Evolutionary conservation across 192 early-diverging fungal genomes (phyloP), one percentile per base, ranked within the genome.

Genomic region (Backusella circina): DNA sequence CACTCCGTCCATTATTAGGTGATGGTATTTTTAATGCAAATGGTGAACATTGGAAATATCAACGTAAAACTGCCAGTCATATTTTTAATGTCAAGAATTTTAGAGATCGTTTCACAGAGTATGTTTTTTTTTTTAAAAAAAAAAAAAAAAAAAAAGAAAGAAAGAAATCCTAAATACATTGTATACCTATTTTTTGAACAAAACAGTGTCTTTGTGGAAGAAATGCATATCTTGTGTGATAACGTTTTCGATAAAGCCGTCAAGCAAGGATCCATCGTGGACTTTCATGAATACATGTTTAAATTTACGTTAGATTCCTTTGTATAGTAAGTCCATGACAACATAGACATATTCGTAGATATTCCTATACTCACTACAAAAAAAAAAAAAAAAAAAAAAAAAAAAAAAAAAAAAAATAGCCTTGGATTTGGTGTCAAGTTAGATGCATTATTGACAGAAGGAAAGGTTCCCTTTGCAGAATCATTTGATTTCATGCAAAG

Each of bases 1-100:
- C 80, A 18, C 78, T 85, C 15, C 77, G 82, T 12, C 82, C 86
- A 38, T 70, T 91, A 31, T 68, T 92, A 0, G 91, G 91, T 3
- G 74, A 85, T 38, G 91, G 91, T 26, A 92, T 92, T 76, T 92
- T 93, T 70, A 90, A 88, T 81, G 77, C 86, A 2, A 90, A 93
- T 79, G 91, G 91, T n/a, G 72, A 79, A 64, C 35, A 71, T 0
- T 93, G 91, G 91, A 79, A 79, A 18, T 72, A 68, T 3, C 89
- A 91, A 51, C 80, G 91, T 32, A 91, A 93, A 73, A 68, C 80
- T 28, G 78, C 78, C 18, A 71, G 68, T 54, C 50, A 71, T 30
- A 79, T 79, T 21, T 79, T 79, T 13, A 79, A 79, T 31, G 70
- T 79, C 47, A 75, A 79, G 37, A 79, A 79, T 67, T 75, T 79